Percentiles rank a stretch among this genome's conserved stretches.
Conservation (phyloP, 2,329 filamentous ascomycete species). For the Dendryphion nanum region DNA sequence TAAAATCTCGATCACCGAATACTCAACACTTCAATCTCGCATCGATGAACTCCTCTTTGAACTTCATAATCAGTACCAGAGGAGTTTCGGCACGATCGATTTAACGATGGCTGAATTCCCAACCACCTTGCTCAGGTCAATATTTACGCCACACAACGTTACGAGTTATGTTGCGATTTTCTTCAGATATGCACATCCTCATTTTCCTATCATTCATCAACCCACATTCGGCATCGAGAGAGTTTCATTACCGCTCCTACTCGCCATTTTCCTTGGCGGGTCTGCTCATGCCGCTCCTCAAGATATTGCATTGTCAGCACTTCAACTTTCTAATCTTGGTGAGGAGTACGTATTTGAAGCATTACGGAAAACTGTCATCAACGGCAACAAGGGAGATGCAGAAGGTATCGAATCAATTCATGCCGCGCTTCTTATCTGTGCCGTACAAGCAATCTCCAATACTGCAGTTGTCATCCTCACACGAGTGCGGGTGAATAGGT, state of each 20-base stretch:
- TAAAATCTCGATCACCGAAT: no score
- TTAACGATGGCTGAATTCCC: neutral
- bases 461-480: neutral
- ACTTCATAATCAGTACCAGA: neutral
- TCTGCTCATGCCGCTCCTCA: neutral
- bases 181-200: neutral
- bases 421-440: neutral
- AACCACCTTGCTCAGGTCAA: neutral
- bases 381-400: neutral
- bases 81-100: neutral
- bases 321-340: neutral
- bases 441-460: neutral
- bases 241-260: neutral
- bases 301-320: neutral
- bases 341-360: slow-evolving; percentile 1
- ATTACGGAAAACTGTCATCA: slow-evolving; percentile 1
- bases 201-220: neutral
- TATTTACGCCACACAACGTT: neutral
- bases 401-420: neutral
- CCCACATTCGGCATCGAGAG: neutral
- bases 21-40: no score
- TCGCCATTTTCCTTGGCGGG: neutral
- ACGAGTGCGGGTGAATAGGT: neutral
- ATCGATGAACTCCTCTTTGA: neutral
- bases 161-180: neutral